phyloP scores from a whole-genome alignment of 140 eudicot genomes.

The Cichorium intybus region DNA sequence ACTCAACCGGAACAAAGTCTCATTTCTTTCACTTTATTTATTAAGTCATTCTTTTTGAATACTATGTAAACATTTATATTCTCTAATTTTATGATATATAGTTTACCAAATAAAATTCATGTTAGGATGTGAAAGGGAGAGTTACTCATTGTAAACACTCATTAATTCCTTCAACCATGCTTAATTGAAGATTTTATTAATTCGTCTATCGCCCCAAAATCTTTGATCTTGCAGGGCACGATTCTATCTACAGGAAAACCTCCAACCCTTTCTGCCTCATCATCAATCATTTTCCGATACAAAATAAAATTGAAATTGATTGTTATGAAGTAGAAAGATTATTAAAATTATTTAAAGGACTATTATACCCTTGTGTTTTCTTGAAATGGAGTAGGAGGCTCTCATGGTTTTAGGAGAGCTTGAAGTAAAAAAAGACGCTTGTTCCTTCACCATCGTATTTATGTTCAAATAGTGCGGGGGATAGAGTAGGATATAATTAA shows the following conservation, averaged over 20 bases:
- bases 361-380: slow-evolving; percentile 70
- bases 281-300: slow-evolving; percentile 63
- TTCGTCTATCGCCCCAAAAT: slow-evolving; percentile 76
- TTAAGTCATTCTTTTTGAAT: too few relatives aligned
- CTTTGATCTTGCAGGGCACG: slow-evolving; percentile 69
- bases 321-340: background rate
- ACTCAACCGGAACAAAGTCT: too few relatives aligned
- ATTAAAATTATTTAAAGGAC: background rate
- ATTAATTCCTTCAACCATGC: slow-evolving; percentile 72
- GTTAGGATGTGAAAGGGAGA: slow-evolving; percentile 93
- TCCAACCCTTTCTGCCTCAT: slow-evolving; percentile 73
- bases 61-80: too few relatives aligned
- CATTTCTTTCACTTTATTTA: too few relatives aligned
- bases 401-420: slow-evolving; percentile 67
- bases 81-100: too few relatives aligned
- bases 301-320: background rate
- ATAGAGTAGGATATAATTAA: slow-evolving; percentile 78
- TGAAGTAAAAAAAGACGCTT: slow-evolving; percentile 73
- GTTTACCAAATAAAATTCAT: slow-evolving; percentile 79
- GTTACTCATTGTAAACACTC: slow-evolving; percentile 88
- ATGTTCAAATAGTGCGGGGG: slow-evolving; percentile 66
- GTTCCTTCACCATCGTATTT: slow-evolving; percentile 85
- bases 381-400: slow-evolving; percentile 73
- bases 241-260: slow-evolving; percentile 73
- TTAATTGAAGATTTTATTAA: slow-evolving; percentile 62